Evolutionary conservation across 169 alveolate genomes (phyloP).

Genomic region (Plasmodium vivax): DNA sequence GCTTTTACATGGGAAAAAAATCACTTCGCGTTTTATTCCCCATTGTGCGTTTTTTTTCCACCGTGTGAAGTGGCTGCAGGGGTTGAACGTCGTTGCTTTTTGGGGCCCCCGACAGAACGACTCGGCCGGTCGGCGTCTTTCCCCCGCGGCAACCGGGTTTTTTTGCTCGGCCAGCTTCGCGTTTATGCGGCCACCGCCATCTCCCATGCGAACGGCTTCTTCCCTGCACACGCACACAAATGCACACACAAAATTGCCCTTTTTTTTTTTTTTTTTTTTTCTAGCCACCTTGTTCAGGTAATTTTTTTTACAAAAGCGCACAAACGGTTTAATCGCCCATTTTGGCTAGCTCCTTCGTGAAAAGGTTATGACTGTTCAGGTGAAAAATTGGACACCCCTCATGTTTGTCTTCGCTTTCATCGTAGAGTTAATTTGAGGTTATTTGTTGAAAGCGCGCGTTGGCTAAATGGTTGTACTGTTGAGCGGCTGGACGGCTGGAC

Average conservation of each 20-base stretch:
- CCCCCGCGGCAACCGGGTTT: not conserved
- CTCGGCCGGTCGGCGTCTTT: slow-evolving; percentile 25
- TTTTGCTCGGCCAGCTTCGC: not conserved
- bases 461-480: not conserved
- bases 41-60: not conserved
- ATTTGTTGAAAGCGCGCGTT: not conserved
- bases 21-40: not conserved
- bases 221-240: slow-evolving; percentile 5
- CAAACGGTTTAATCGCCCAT: not conserved
- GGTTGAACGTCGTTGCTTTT: not conserved
- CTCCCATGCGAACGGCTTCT: not conserved
- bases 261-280: slow-evolving; percentile 24
- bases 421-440: not conserved
- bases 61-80: not conserved
- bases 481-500: too few relatives aligned
- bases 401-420: not conserved
- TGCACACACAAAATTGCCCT: slow-evolving; percentile 27
- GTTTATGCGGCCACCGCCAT: not conserved
- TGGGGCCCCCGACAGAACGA: slow-evolving; percentile 26
- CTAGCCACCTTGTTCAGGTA: not conserved
- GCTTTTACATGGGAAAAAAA: not conserved
- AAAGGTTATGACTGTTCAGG: not conserved
- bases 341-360: slow-evolving; percentile 14
- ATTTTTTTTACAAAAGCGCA: not conserved
- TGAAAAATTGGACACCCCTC: not conserved